Conservation (phyloP, 331 rosid genomes). For the Erythrophleum ivorense region DNA sequence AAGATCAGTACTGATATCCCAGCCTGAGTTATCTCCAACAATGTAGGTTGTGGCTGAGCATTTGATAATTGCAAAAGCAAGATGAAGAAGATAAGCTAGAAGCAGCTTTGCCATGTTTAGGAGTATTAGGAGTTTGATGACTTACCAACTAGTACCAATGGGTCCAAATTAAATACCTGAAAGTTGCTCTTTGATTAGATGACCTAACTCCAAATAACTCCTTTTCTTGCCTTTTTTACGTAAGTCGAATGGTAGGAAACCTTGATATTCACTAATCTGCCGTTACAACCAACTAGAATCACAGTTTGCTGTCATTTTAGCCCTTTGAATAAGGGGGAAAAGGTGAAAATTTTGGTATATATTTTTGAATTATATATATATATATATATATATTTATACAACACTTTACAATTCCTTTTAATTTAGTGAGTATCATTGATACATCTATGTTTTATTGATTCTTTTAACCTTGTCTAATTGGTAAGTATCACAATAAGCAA, state of each 20-base stretch:
- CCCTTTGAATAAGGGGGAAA: background rate
- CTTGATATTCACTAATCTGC: background rate
- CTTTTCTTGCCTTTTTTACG: background rate
- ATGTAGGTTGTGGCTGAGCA: slow-evolving; percentile 62
- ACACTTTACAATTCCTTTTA: too few relatives aligned
- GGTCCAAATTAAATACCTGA: slow-evolving; percentile 35
- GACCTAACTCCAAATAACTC: slow-evolving; percentile 39
- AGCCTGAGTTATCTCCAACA: slow-evolving; percentile 86
- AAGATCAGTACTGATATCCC: slow-evolving; percentile 87
- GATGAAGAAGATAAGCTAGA: slow-evolving; percentile 16
- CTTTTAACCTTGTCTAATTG: too few relatives aligned
- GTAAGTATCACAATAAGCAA: too few relatives aligned
- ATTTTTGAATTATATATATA: too few relatives aligned
- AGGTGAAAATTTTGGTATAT: background rate
- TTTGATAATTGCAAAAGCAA: slow-evolving; percentile 21
- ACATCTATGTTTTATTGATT: too few relatives aligned
- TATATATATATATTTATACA: too few relatives aligned
- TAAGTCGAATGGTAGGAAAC: background rate
- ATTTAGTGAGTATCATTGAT: too few relatives aligned
- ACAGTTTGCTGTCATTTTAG: background rate
- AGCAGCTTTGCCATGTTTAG: slow-evolving; percentile 43
- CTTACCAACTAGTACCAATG: background rate
- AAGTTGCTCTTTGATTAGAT: slow-evolving; percentile 39
- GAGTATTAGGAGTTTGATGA: background rate
- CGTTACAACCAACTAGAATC: background rate